Percentiles rank a stretch among this genome's conserved stretches.
Evolutionary conservation across 2,329 filamentous ascomycete species (phyloP).

Genomic region (Tetracladium maxilliforme): DNA sequence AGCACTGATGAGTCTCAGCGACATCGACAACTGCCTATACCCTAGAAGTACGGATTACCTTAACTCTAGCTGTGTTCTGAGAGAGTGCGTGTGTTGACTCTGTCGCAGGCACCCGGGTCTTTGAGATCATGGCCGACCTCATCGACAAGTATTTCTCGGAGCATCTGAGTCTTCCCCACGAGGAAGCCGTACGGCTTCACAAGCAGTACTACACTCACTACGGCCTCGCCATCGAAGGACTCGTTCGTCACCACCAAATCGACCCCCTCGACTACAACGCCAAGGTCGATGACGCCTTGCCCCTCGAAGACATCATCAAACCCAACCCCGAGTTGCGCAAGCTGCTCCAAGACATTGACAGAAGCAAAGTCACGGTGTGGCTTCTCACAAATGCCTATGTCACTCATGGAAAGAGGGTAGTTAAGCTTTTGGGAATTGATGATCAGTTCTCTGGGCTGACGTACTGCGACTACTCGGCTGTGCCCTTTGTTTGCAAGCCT

Average conservation of each 20-base stretch:
- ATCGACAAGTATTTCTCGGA: conserved; percentile 43
- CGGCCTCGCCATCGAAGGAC: conserved; percentile 89
- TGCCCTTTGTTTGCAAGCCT: conserved; percentile 77
- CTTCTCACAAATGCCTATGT: conserved; percentile 94
- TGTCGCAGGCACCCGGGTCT: conserved; percentile 58
- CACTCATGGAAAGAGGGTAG: conserved; percentile 71
- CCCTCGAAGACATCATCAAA: conserved; percentile 71
- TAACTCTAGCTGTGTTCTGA: too few species aligned
- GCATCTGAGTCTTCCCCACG: conserved; percentile 58
- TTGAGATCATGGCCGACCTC: conserved; percentile 74
- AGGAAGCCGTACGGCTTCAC: conserved; percentile 79
- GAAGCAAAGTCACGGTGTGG: conserved; percentile 73
- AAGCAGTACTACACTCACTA: conserved; percentile 91
- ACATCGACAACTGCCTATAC: too few species aligned
- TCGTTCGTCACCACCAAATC: conserved; percentile 88
- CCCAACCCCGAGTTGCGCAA: conserved; percentile 61
- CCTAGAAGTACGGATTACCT: too few species aligned
- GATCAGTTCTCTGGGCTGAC: conserved; percentile 91
- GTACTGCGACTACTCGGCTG: conserved; percentile 72
- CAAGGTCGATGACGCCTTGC: conserved; percentile 88
- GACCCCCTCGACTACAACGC: conserved; percentile 89
- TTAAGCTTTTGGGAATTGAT: conserved; percentile 66
- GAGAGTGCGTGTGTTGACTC: too few species aligned
- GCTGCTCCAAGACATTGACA: conserved; percentile 73
- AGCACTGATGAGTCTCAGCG: too few species aligned